Conservation (phyloP, 768 basidiomycete genomes). For the Baorangia bicolor region DNA sequence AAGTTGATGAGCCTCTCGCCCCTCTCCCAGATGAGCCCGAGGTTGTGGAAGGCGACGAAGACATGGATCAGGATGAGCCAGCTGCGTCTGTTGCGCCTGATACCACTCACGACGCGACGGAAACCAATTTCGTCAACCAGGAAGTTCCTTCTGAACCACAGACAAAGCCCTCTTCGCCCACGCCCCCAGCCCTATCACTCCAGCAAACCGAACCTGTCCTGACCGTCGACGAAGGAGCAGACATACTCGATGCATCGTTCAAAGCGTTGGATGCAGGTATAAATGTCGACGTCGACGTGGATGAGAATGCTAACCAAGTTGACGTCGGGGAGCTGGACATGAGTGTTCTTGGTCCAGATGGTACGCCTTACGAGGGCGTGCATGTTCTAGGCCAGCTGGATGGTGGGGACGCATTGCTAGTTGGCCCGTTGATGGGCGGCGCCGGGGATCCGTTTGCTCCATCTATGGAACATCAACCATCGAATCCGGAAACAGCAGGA, state of each 20-base stretch:
- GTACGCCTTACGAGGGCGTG: conserved; percentile 50
- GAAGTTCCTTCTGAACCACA: conserved; percentile 47
- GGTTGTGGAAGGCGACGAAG: conserved; percentile 71
- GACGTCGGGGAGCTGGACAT: conserved; percentile 59
- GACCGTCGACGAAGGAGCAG: conserved; percentile 37
- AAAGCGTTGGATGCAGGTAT: conserved; percentile 52
- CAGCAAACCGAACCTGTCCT: conserved; percentile 47
- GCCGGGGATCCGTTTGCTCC: conserved; percentile 58
- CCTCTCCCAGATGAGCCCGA: conserved; percentile 79
- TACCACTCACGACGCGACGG: conserved; percentile 38
- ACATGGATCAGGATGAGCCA: conserved; percentile 68
- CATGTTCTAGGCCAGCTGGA: conserved; percentile 61
- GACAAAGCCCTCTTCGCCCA: conserved; percentile 66
- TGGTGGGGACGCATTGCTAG: conserved; percentile 51
- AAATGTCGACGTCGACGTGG: conserved; percentile 41
- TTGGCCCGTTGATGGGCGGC: conserved; percentile 59
- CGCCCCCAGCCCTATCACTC: conserved; percentile 61
- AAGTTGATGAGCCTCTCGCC: conserved; percentile 74
- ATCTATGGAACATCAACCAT: conserved; percentile 21
- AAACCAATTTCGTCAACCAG: conserved; percentile 34
- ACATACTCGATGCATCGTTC: conserved; percentile 53
- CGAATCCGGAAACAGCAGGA: conserved; percentile 13
- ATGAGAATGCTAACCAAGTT: conserved; percentile 30
- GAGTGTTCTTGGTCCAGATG: conserved; percentile 63
- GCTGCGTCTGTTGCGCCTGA: conserved; percentile 41